phyloP scores from a whole-genome alignment of 345 rosid species.

The Populus pruinosa region DNA sequence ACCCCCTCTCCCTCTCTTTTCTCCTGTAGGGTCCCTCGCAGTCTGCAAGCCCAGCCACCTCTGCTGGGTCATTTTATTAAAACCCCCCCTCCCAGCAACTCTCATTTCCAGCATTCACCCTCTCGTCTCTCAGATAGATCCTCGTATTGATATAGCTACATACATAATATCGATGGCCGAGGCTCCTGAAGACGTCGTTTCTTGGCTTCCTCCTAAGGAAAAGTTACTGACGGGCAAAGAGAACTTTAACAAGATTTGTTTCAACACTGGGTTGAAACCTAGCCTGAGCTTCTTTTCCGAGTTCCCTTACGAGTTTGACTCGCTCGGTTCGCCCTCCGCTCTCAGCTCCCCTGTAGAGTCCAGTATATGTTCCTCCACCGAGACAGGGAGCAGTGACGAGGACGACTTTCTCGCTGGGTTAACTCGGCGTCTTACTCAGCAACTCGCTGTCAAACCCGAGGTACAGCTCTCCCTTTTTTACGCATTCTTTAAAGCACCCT shows the following conservation, averaged over 20 bases:
- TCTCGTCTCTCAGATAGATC: neutral
- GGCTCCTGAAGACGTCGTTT: neutral
- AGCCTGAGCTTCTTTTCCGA: slow-evolving; percentile 19
- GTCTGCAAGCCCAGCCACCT: slow-evolving; percentile 19
- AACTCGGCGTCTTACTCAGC: slow-evolving; percentile 24
- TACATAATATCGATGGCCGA: neutral
- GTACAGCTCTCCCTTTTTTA: neutral
- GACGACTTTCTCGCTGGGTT: slow-evolving; percentile 23
- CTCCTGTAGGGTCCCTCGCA: slow-evolving; percentile 12
- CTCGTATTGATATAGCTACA: neutral
- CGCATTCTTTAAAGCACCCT: neutral
- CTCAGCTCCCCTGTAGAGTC: slow-evolving; percentile 18
- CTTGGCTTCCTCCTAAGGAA: slow-evolving; percentile 15
- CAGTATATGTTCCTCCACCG: neutral
- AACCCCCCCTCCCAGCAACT: slow-evolving; percentile 13
- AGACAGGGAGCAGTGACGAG: slow-evolving; percentile 15
- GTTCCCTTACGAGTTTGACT: slow-evolving; percentile 34
- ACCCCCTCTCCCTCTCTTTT: neutral
- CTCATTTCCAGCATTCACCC: slow-evolving; percentile 8
- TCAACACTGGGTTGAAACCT: slow-evolving; percentile 1
- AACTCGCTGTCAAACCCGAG: slow-evolving; percentile 19
- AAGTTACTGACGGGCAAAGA: slow-evolving; percentile 13
- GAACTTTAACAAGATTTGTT: neutral
- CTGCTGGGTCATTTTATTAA: slow-evolving; percentile 13
- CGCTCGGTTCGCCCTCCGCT: slow-evolving; percentile 4